A percentile compares a stretch with the other conserved stretches of the same genome.
phyloP scores from a whole-genome alignment of 176 grass and related monocot species.

The Juncus effusus region DNA sequence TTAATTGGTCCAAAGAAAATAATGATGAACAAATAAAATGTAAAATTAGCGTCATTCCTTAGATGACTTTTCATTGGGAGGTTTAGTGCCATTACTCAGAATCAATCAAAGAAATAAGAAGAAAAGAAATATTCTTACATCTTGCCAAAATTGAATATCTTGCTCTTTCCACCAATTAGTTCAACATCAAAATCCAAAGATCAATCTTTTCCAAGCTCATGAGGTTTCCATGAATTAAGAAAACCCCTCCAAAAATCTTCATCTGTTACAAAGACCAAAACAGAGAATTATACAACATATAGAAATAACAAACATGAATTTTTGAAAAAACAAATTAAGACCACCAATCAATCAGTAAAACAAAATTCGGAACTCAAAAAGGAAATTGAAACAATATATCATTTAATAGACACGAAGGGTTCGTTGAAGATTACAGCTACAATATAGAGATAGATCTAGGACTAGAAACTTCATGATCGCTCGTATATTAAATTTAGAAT shows the following conservation, averaged over 20 bases:
- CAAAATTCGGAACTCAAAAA: too few relatives aligned
- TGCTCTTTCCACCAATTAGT: constrained; percentile 50
- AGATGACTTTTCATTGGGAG: constrained; percentile 37
- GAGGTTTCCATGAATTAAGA: constrained; percentile 70
- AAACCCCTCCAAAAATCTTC: constrained; percentile 88
- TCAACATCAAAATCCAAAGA: constrained; percentile 60
- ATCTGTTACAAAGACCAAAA: constrained; percentile 39
- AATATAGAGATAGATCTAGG: too few relatives aligned
- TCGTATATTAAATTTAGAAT: too few relatives aligned
- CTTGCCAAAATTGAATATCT: constrained; percentile 76
- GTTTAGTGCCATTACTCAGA: constrained; percentile 55
- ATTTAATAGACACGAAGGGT: too few relatives aligned
- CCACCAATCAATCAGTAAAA: too few relatives aligned
- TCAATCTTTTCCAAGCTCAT: constrained; percentile 44
- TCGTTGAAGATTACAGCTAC: too few relatives aligned
- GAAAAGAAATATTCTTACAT: constrained; percentile 56
- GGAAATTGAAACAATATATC: too few relatives aligned
- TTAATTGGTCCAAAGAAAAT: too few relatives aligned
- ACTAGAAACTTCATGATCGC: too few relatives aligned
- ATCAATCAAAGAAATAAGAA: constrained; percentile 35
- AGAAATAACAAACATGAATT: too few relatives aligned
- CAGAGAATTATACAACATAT: neutral
- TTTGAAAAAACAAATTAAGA: too few relatives aligned
- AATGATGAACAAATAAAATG: too few relatives aligned
- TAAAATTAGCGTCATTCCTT: constrained; percentile 12